A percentile compares a stretch with the other conserved stretches of the same genome.
phyloP scores from a whole-genome alignment of 495 filamentous ascomycete species.

The Elasticomyces elasticus region DNA sequence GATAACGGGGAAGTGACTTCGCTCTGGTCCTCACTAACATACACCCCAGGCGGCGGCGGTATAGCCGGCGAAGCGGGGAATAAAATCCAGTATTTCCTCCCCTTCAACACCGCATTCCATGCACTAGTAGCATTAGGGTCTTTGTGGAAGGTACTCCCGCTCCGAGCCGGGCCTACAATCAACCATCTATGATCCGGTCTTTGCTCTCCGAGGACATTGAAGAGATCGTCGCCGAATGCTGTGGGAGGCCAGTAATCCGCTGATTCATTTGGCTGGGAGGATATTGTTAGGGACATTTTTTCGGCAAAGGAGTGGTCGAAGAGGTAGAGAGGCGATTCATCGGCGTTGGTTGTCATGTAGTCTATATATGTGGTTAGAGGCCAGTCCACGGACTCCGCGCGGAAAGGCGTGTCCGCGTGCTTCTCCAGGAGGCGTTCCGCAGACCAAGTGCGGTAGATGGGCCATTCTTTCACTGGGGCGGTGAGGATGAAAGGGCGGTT shows the following conservation, averaged over 20 bases:
- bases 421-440: constrained; percentile 49
- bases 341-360: constrained; percentile 73
- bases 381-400: constrained; percentile 94
- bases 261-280: constrained; percentile 35
- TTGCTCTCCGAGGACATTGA: constrained; percentile 66
- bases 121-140: constrained; percentile 70
- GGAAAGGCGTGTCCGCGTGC: constrained; percentile 61
- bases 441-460: constrained; percentile 65
- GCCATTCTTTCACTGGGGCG: constrained; percentile 73
- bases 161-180: constrained; percentile 80
- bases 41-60: constrained; percentile 74
- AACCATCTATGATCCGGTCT: constrained; percentile 88
- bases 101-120: constrained; percentile 90
- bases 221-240: constrained; percentile 84
- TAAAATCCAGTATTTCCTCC: constrained; percentile 98
- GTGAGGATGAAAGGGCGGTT: constrained; percentile 83
- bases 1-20: constrained; percentile 92
- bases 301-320: constrained; percentile 82
- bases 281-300: constrained; percentile 68
- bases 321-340: constrained; percentile 88
- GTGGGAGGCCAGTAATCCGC: constrained; percentile 71
- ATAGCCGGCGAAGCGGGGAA: constrained; percentile 58
- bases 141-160: constrained; percentile 94
- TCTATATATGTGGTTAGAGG: constrained; percentile 63
- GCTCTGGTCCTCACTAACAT: constrained; percentile 81